phyloP scores from a whole-genome alignment of 179 eudicot species.

The Beta macrorhiza region DNA sequence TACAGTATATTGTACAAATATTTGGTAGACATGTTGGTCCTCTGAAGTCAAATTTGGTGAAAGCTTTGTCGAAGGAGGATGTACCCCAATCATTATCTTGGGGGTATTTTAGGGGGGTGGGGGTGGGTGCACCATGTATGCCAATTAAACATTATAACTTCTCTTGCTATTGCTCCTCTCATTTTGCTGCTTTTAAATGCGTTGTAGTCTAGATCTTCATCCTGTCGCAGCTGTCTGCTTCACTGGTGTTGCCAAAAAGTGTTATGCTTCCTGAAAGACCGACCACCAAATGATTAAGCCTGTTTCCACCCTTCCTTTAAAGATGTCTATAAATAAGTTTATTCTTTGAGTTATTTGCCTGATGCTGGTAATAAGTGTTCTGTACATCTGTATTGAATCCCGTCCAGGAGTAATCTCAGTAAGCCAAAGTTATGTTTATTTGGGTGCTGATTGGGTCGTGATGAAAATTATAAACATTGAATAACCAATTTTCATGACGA shows the following conservation, averaged over 20 bases:
- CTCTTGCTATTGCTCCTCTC: background rate
- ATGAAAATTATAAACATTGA: background rate
- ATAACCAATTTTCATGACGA: background rate
- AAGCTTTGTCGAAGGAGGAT: conserved; percentile 4
- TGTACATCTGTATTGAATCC: background rate
- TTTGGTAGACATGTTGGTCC: background rate
- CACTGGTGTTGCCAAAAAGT: background rate
- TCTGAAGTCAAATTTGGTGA: background rate
- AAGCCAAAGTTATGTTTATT: background rate
- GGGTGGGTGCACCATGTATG: too few relatives aligned
- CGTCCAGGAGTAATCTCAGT: background rate
- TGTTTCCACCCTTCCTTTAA: background rate
- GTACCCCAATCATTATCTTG: background rate
- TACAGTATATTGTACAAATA: background rate
- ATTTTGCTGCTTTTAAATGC: background rate
- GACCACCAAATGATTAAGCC: too few relatives aligned
- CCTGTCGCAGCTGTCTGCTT: background rate
- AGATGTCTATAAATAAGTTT: background rate
- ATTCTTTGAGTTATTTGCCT: background rate
- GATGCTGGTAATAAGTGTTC: background rate
- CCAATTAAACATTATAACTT: too few relatives aligned
- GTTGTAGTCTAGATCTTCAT: background rate
- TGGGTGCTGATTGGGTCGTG: background rate
- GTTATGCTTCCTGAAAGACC: background rate
- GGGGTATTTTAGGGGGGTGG: too few relatives aligned